phyloP scores from a whole-genome alignment of 306 rosid species.

The Delonix regia region DNA sequence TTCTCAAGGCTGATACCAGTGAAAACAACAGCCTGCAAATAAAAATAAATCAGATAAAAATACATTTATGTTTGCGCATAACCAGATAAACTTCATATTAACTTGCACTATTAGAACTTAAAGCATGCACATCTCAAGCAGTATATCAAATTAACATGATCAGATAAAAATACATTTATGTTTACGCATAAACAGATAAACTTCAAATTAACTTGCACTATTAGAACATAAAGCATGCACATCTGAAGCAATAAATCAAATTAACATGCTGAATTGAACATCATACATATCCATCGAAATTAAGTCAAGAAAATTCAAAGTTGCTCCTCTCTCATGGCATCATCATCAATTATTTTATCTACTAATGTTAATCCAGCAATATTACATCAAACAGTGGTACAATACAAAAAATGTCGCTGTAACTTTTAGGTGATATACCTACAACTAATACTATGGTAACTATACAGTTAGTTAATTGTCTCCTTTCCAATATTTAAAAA shows the following conservation, averaged over 20 bases:
- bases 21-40: constrained; percentile 84
- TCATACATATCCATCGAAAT: background rate
- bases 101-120: background rate
- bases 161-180: constrained; percentile 7
- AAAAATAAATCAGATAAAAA: constrained; percentile 23
- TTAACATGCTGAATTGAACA: background rate
- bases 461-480: too few relatives aligned
- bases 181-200: constrained; percentile 3
- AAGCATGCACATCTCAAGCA: background rate
- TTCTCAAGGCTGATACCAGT: constrained; percentile 72
- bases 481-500: too few relatives aligned
- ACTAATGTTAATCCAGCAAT: background rate
- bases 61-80: background rate
- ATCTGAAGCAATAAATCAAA: background rate
- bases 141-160: background rate
- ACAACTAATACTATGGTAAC: too few relatives aligned
- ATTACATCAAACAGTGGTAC: background rate
- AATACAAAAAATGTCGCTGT: too few relatives aligned
- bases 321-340: background rate
- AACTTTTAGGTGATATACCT: too few relatives aligned
- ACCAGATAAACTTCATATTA: constrained; percentile 11
- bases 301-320: background rate
- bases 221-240: background rate
- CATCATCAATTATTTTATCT: background rate
- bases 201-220: constrained; percentile 1